phyloP scores from a whole-genome alignment of 73 alveolate genomes.

The Tetrahymena thermophila region DNA sequence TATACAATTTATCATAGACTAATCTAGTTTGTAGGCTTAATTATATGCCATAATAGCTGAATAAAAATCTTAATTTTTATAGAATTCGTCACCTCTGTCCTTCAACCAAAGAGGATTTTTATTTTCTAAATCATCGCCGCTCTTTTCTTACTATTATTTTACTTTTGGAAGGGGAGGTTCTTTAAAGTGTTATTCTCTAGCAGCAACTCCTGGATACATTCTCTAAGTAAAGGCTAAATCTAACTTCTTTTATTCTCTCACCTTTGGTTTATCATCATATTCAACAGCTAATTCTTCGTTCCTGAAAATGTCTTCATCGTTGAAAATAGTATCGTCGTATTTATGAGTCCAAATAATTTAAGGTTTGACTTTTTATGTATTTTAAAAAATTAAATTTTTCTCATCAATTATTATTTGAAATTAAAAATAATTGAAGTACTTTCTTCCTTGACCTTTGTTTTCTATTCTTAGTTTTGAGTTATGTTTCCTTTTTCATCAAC shows the following conservation, averaged over 20 bases:
- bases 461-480: background rate
- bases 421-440: background rate
- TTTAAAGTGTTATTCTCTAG: conserved; percentile 25
- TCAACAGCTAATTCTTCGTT: conserved; percentile 10
- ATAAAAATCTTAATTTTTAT: conserved; percentile 21
- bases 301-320: conserved; percentile 13
- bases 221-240: conserved; percentile 16
- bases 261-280: conserved; percentile 18
- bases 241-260: conserved; percentile 9
- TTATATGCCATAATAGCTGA: conserved; percentile 35
- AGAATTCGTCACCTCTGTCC: conserved; percentile 35
- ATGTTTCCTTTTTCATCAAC: background rate
- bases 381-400: background rate
- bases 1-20: conserved; percentile 3
- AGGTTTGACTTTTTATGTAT: background rate
- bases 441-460: background rate
- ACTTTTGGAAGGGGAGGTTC: conserved; percentile 35
- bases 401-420: too few species aligned
- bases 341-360: background rate
- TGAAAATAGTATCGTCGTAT: background rate
- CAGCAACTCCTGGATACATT: conserved; percentile 33
- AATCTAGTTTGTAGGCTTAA: conserved; percentile 20
- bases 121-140: background rate
- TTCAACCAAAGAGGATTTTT: conserved; percentile 29
- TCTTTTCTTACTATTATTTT: background rate